Base-by-base conservation (phyloP, 192 early-diverging fungal species). In the Backusella morwellensis region DNA sequence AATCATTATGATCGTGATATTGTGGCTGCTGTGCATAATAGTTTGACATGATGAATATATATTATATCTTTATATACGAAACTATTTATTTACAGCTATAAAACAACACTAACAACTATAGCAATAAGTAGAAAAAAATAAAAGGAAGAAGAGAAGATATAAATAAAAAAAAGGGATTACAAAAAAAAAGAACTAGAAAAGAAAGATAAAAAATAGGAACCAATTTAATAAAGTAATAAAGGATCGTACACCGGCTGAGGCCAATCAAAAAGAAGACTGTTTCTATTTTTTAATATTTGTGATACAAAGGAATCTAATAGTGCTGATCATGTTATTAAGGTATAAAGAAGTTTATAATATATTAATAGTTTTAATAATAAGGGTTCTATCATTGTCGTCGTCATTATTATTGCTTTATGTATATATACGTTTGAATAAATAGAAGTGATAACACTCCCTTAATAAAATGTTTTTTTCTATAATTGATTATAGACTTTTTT, bases 171-270 rank as follows among this genome's bases (percentile, higher is more conserved):
- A 56, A 59, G 52, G 42, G 42, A 44, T 44, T 44, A 50, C 6
- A 50, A 17, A 56, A 56, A 59, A 63, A 59, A 59, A 23, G 23
- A 29, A 63, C 8, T 59, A 59, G 23, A 59, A 59, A 26, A 26
- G 12, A 59, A 59, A 59, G 56, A 59, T 59, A 59, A 50, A 50
- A 50, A 59, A 59, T 56, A 59, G 56, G 21, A 59, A 59, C 56
- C 21, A 59, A 21, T 59, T 59, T 59, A 59, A 59, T 59, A 59
- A 59, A 59, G 56, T 26, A 59, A 59, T 59, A 59, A 59, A 59
- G 12, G 21, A 26, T 59, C 56, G 56, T 59, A 59, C 56, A 59
- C 56, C 56, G 7, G 23, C 9, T 19, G 21, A 26, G 12, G 56
- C 56, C 56, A 59, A 59, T 59, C 56, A 59, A 26, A 59, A 21